phyloP scores from a whole-genome alignment of 2,329 filamentous ascomycete genomes.

The Ophiosphaerella herpotricha region DNA sequence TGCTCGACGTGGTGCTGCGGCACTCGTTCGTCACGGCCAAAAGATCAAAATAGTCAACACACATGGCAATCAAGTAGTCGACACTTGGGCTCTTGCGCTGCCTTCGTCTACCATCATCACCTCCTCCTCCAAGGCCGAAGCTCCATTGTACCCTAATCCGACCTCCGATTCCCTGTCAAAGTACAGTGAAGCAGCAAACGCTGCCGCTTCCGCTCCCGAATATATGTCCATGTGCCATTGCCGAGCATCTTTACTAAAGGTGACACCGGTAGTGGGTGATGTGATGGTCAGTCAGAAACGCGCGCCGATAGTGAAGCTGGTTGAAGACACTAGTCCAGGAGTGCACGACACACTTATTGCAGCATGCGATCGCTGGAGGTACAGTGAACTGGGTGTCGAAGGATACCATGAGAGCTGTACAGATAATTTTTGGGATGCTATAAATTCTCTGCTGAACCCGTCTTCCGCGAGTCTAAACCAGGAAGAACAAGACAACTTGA shows the following conservation, averaged over 20 bases:
- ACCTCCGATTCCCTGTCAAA: constrained; percentile 23
- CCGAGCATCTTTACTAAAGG: constrained; percentile 32
- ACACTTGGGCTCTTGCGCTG: constrained; percentile 55
- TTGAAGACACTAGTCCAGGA: constrained; percentile 41
- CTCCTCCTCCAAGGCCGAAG: constrained; percentile 28
- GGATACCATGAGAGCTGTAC: constrained; percentile 44
- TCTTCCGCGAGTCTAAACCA: neutral
- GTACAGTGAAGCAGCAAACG: constrained; percentile 31
- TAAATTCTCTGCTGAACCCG: constrained; percentile 22
- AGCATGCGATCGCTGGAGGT: constrained; percentile 44
- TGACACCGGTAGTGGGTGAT: constrained; percentile 37
- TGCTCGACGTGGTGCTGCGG: constrained; percentile 52
- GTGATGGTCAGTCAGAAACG: constrained; percentile 41
- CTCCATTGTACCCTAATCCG: constrained; percentile 35
- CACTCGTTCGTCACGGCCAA: constrained; percentile 44
- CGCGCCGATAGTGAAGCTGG: constrained; percentile 37
- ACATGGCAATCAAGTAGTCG: constrained; percentile 55
- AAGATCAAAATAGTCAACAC: constrained; percentile 55
- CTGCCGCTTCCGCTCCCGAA: constrained; percentile 34
- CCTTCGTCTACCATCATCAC: constrained; percentile 23
- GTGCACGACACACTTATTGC: constrained; percentile 44
- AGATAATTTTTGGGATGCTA: constrained; percentile 43
- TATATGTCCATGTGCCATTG: constrained; percentile 46
- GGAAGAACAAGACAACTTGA: constrained; percentile 25
- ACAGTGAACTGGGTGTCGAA: constrained; percentile 37